Base-by-base conservation (phyloP, 768 basidiomycete genomes). In the Ramaria sp. region DNA sequence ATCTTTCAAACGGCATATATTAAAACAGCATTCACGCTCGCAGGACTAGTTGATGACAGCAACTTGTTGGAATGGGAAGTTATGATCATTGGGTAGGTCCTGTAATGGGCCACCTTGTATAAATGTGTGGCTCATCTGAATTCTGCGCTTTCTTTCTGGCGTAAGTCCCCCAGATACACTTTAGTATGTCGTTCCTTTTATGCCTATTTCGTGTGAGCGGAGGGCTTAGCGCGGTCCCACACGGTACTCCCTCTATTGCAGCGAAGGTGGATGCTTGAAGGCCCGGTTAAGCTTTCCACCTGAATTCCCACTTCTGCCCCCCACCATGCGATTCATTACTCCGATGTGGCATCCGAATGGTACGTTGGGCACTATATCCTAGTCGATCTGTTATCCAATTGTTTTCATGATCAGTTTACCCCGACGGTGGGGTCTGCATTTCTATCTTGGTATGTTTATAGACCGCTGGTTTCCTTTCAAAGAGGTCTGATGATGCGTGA, bases 321-420 rank as follows among this genome's bases (percentile, higher is more conserved):
- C 96, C 36, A 94, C 91, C 81, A 89, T 98, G 89, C 82, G 79
- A 20, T 99, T 99, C 64, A 79, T 88, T 61, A 97, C 96, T 1
- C 85, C 83, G 34, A 88, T 99, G 79, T 91, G 94, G 82, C 96
- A 99, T 70, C 96, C 96, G 1, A 99, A 97, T 67, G 94, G 95
- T 94, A 54, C 61, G 85, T 71, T 45, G 18, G 52, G 9, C 32
- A 51, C 27, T 16, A 24, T 27, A 55, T 43, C 25, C 32, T 24
- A 30, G 3, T 25, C 20, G 44, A 47, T 50, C 42, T 13, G 27
- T 39, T 37, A 51, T 30, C 56, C 22, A 20, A 52, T 42, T 58
- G 42, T 58, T 59, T 24, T 44, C n/a, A 32, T 27, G 56, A 30
- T n/a, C 63, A 97, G 95, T 98, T 67, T 99, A 99, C 66, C 66